Evolutionary conservation across 805 yeast species (phyloP).

Genomic region (Myxozyma geophila): DNA sequence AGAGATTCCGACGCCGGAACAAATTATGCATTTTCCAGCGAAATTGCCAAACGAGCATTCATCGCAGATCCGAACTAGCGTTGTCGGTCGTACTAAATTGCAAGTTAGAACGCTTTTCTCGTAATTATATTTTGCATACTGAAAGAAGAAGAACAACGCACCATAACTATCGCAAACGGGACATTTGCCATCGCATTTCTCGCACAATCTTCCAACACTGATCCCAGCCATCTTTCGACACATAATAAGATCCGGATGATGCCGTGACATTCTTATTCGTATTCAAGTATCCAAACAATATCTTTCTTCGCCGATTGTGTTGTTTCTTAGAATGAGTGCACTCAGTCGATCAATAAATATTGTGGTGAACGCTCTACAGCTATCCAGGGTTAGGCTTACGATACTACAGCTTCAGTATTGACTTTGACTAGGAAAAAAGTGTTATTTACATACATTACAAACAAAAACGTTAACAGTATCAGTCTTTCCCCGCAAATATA

Average conservation of each 20-base stretch:
- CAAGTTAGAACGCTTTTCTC: not conserved
- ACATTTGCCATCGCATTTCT: conserved; percentile 88
- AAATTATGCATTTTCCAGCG: conserved; percentile 72
- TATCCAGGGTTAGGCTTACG: too few species aligned
- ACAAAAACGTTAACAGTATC: too few species aligned
- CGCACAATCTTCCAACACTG: conserved; percentile 70
- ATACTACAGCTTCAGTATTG: too few species aligned
- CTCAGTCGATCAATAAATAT: too few species aligned
- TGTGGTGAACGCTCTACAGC: too few species aligned
- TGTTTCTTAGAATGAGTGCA: too few species aligned
- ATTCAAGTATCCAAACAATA: too few species aligned
- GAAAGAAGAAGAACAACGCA: conserved; percentile 9
- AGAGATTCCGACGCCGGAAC: conserved; percentile 65
- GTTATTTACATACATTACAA: too few species aligned
- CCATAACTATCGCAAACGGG: conserved; percentile 86
- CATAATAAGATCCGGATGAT: conserved; percentile 80
- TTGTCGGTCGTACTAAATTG: conserved; percentile 58
- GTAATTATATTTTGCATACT: not conserved
- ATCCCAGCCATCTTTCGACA: conserved; percentile 88
- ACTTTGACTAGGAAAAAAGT: too few species aligned
- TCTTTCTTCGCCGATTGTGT: too few species aligned
- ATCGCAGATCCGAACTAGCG: conserved; percentile 74
- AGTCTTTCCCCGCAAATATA: too few species aligned
- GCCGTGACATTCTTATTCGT: conserved; percentile 69
- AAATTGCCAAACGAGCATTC: conserved; percentile 79